These are phyloP conservation scores for Circinella minor DNA, from an alignment of 371 early-diverging fungal genomes.

Conservation along the genomic window DNA sequence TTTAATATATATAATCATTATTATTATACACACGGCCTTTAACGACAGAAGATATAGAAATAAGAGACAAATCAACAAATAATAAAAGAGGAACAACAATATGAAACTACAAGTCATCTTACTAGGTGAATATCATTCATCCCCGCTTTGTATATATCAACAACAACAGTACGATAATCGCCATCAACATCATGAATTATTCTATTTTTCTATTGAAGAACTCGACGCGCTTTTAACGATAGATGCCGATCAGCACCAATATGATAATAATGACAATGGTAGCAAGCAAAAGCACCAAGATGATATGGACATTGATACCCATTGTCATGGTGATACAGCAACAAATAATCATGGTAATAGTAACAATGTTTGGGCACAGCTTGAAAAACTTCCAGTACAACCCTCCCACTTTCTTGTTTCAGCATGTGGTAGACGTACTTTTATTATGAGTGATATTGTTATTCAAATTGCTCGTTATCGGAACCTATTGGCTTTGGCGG, in stretches of 20 bases:
- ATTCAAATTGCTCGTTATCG: slow-evolving; percentile 32
- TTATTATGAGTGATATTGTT: slow-evolving; percentile 23
- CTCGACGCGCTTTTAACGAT: slow-evolving; percentile 15
- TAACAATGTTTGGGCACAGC: background rate
- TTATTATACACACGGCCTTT: too few relatives aligned
- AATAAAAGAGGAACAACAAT: too few relatives aligned
- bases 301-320: slow-evolving; percentile 6
- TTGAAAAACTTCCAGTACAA: background rate
- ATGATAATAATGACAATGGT: slow-evolving; percentile 3
- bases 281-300: too few relatives aligned
- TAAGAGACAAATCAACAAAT: too few relatives aligned
- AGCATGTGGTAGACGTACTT: slow-evolving; percentile 17
- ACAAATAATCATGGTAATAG: background rate
- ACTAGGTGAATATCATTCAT: slow-evolving; percentile 2
- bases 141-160: slow-evolving; percentile 22
- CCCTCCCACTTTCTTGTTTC: slow-evolving; percentile 20
- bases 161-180: background rate
- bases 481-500: slow-evolving; percentile 35
- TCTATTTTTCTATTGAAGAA: slow-evolving; percentile 29
- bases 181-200: background rate
- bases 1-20: background rate
- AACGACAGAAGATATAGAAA: too few relatives aligned
- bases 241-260: background rate
- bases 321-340: background rate
- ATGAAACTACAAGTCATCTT: slow-evolving; percentile 17